phyloP scores from a whole-genome alignment of 441 rosid genomes.

The Biscutella laevigata region DNA sequence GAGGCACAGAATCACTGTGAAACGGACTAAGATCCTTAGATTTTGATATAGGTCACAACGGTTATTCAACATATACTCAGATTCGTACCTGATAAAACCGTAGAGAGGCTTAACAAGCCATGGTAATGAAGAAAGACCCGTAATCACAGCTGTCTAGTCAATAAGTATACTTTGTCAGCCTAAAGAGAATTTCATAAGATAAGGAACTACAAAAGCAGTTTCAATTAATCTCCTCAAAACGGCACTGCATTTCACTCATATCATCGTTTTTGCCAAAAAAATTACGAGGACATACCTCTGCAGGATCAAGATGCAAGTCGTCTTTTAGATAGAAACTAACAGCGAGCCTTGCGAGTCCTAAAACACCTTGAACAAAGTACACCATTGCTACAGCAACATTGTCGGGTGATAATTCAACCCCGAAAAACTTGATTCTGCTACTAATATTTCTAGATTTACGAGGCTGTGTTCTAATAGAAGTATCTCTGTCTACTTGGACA shows the following conservation, averaged over 20 bases:
- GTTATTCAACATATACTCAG: not conserved
- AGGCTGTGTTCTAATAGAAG: conserved; percentile 24
- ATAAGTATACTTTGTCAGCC: conserved; percentile 39
- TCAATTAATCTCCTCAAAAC: not conserved
- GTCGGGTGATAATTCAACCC: conserved; percentile 86
- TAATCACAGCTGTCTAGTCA: conserved; percentile 93
- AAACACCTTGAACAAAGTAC: conserved; percentile 95
- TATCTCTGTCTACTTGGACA: conserved; percentile 36
- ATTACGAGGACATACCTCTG: conserved; percentile 57
- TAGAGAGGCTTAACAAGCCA: conserved; percentile 95
- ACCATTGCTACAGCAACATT: conserved; percentile 94
- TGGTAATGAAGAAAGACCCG: conserved; percentile 84
- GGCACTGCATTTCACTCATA: not conserved
- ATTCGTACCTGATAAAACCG: conserved; percentile 77
- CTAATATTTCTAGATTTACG: conserved; percentile 32
- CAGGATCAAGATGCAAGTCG: conserved; percentile 93
- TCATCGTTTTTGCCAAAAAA: not conserved
- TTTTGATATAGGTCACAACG: not conserved
- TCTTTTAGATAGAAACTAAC: conserved; percentile 90
- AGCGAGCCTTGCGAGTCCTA: conserved; percentile 87
- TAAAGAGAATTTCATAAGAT: conserved; percentile 9
- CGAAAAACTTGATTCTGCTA: conserved; percentile 39
- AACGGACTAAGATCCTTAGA: conserved; percentile 10
- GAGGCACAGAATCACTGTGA: conserved; percentile 80
- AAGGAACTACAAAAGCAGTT: not conserved